Evolutionary conservation across 2,329 filamentous ascomycete genomes (phyloP).

Genomic region (Emmonsiellopsis sp.): DNA sequence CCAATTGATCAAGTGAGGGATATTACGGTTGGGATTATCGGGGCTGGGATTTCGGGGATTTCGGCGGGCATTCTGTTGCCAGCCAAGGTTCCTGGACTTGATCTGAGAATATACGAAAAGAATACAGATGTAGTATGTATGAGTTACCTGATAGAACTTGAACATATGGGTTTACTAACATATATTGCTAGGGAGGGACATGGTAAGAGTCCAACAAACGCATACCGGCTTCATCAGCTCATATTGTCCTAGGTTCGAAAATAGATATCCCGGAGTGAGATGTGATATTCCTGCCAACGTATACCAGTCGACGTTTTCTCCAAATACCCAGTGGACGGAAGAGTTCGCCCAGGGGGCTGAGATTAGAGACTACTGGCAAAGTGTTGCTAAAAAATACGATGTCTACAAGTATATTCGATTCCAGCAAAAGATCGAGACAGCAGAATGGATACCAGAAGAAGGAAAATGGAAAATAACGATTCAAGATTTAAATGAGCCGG

Average conservation of each 20-base stretch:
- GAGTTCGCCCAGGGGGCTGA: constrained; percentile 58
- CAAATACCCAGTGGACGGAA: constrained; percentile 60
- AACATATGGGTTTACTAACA: constrained; percentile 28
- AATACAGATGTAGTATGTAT: constrained; percentile 54
- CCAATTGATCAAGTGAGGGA: constrained; percentile 40
- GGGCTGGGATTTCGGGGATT: constrained; percentile 55
- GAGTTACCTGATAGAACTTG: constrained; percentile 25
- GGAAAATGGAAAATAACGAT: constrained; percentile 48
- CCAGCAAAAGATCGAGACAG: constrained; percentile 45
- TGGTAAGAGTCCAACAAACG: constrained; percentile 22
- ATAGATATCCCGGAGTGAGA: constrained; percentile 52
- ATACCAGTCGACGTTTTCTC: constrained; percentile 59
- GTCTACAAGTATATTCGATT: constrained; percentile 51
- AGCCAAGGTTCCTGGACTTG: constrained; percentile 56
- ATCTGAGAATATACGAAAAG: constrained; percentile 59
- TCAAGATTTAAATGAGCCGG: constrained; percentile 23
- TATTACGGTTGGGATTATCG: constrained; percentile 51
- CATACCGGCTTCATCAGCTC: not conserved
- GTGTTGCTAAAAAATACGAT: constrained; percentile 52
- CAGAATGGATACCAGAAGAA: constrained; percentile 44
- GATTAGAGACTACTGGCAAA: constrained; percentile 58
- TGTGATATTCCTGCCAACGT: constrained; percentile 62
- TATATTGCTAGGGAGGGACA: constrained; percentile 31
- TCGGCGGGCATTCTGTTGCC: constrained; percentile 58
- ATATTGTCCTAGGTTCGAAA: constrained; percentile 26